Percentiles rank a stretch among this genome's conserved stretches.
Conservation (phyloP, 2,329 filamentous ascomycete genomes). For the Fusarium sarcochroum region DNA sequence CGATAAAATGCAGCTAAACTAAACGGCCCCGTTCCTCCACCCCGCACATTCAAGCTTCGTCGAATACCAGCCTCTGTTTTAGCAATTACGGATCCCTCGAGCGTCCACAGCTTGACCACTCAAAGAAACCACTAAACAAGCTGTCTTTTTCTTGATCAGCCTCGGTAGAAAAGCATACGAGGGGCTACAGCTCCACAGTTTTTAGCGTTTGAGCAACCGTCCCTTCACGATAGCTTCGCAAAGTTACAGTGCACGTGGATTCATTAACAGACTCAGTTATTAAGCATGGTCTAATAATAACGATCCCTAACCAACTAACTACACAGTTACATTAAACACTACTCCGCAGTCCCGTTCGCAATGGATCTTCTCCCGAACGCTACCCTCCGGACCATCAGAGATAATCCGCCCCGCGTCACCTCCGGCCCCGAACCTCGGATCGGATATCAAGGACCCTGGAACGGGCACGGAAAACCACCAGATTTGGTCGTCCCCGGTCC, state of each 20-base stretch:
- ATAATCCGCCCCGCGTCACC: slow-evolving; percentile 4
- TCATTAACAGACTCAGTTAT: no score
- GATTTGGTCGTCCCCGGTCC: slow-evolving; percentile 20
- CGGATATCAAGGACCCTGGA: slow-evolving; percentile 12
- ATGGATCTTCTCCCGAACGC: slow-evolving; percentile 2
- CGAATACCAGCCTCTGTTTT: slow-evolving; percentile 46
- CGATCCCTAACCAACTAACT: neutral
- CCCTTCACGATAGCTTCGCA: slow-evolving; percentile 11
- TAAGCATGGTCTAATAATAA: neutral
- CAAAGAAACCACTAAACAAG: neutral
- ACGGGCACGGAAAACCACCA: slow-evolving; percentile 5
- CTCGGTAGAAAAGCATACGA: neutral
- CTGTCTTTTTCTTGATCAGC: neutral
- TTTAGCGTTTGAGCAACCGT: neutral
- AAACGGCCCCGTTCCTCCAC: neutral
- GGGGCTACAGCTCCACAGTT: neutral
- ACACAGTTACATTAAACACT: slow-evolving; percentile 11
- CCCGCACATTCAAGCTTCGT: slow-evolving; percentile 33
- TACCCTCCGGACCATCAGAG: neutral
- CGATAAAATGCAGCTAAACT: slow-evolving; percentile 5
- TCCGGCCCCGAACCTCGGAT: slow-evolving; percentile 35
- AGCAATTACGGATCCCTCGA: slow-evolving; percentile 41
- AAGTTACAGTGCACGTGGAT: neutral
- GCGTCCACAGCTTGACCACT: neutral
- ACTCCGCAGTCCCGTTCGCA: slow-evolving; percentile 7